Conservation (phyloP, 2,329 filamentous ascomycete genomes). For the Paecilomyces dactylethromorphus region DNA sequence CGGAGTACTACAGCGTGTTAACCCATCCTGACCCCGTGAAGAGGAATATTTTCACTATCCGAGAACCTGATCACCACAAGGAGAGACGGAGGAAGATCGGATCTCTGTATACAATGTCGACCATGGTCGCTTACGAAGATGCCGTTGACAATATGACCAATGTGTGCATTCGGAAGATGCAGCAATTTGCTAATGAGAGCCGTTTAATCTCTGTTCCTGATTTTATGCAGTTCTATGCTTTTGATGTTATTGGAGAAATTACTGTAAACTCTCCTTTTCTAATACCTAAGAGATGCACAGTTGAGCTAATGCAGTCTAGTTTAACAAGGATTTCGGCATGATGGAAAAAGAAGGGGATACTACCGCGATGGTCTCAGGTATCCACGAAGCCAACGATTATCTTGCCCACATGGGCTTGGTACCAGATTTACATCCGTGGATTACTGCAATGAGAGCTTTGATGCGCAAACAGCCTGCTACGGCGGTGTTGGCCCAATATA, state of each 20-base stretch:
- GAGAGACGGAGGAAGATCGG: background rate
- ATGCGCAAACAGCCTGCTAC: background rate
- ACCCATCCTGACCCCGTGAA: background rate
- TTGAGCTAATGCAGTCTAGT: background rate
- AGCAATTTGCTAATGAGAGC: slow-evolving; percentile 45
- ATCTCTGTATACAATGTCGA: slow-evolving; percentile 52
- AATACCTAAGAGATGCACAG: background rate
- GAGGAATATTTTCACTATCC: background rate
- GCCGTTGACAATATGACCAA: slow-evolving; percentile 70
- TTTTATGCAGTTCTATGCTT: slow-evolving; percentile 76
- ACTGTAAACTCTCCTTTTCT: slow-evolving; percentile 32
- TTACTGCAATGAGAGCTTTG: background rate
- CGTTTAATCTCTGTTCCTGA: slow-evolving; percentile 11
- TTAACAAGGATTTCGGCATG: background rate
- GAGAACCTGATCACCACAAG: background rate
- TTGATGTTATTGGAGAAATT: slow-evolving; percentile 75
- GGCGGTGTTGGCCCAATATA: background rate
- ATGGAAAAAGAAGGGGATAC: background rate
- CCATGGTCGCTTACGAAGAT: slow-evolving; percentile 71
- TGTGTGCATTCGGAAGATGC: slow-evolving; percentile 60
- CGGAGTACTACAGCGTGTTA: background rate
- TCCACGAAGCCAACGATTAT: background rate
- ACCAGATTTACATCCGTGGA: background rate
- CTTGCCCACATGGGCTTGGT: background rate
- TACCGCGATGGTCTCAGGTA: background rate